These are phyloP conservation scores for Achlya hypogyna DNA, from an alignment of 352 stramenopile genomes.

Conservation along the genomic window DNA sequence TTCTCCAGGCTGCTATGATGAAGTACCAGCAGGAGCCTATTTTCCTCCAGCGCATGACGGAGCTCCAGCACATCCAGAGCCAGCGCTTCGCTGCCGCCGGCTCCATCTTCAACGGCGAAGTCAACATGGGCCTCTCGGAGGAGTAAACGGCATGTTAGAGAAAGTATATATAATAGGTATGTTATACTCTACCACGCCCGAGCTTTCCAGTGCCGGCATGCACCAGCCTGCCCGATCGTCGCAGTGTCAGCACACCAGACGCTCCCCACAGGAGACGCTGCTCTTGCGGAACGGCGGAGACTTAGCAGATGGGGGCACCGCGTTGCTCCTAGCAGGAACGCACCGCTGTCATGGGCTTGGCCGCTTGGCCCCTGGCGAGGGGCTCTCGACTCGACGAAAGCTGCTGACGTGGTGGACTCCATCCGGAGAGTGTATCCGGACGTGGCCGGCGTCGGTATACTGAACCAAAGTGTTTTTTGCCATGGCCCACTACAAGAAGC, in stretches of 20 bases:
- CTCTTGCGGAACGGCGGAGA: too few species aligned
- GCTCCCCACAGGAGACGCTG: too few species aligned
- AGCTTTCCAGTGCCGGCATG: too few species aligned
- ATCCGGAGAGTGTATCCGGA: background rate
- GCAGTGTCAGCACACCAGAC: too few species aligned
- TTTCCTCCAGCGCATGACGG: constrained; percentile 81
- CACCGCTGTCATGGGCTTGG: too few species aligned
- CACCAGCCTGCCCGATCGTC: too few species aligned
- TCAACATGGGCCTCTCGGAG: constrained; percentile 67
- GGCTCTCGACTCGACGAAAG: too few species aligned
- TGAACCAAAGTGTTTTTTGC: background rate
- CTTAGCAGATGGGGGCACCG: too few species aligned
- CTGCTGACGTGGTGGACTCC: too few species aligned
- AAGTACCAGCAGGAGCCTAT: constrained; percentile 84
- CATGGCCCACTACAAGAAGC: constrained; percentile 16
- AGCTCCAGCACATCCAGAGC: constrained; percentile 79
- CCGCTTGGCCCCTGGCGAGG: too few species aligned
- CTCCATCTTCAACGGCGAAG: constrained; percentile 81
- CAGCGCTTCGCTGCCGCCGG: constrained; percentile 74
- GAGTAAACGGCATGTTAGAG: constrained; percentile 9
- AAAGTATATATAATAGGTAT: constrained; percentile 9
- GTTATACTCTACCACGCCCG: background rate
- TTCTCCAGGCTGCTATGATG: constrained; percentile 86
- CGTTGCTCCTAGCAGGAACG: too few species aligned
- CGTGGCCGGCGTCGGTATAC: background rate